These are phyloP conservation scores for Globisporangium paroecandrum DNA, from an alignment of 352 stramenopile species.

Conservation along the genomic window DNA sequence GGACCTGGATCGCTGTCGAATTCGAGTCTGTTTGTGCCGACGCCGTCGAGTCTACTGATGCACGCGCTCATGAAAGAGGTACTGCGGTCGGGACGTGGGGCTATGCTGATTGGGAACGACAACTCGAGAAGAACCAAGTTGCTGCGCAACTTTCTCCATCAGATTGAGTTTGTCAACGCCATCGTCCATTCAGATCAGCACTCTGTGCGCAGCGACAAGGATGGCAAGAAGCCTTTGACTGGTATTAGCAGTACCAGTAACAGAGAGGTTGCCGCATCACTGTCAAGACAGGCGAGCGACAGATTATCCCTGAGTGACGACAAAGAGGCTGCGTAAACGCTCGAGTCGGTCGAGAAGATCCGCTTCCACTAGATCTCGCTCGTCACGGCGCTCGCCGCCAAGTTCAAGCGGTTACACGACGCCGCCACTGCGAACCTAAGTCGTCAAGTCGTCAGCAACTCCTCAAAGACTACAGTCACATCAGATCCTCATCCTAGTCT, in stretches of 20 bases:
- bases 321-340: slow-evolving; percentile 15
- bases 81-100: slow-evolving; percentile 29
- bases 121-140: slow-evolving; percentile 33
- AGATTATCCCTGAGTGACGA: not conserved
- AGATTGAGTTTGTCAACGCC: slow-evolving; percentile 16
- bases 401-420: slow-evolving; percentile 19
- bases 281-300: not conserved
- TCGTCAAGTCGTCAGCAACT: not conserved
- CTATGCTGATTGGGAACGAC: slow-evolving; percentile 34
- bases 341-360: slow-evolving; percentile 40
- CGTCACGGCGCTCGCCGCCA: slow-evolving; percentile 29
- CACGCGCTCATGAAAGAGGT: slow-evolving; percentile 40
- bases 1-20: not conserved
- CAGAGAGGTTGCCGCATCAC: not conserved
- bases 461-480: not conserved
- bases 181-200: not conserved
- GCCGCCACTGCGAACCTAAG: not conserved
- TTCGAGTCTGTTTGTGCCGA: slow-evolving; percentile 39
- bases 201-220: not conserved
- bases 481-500: not conserved
- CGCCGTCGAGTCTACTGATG: slow-evolving; percentile 32
- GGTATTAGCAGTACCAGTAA: not conserved
- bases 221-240: not conserved
- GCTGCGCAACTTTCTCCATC: slow-evolving; percentile 32
- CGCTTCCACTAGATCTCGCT: slow-evolving; percentile 45